Evolutionary conservation across 805 yeast genomes (phyloP).

Genomic region (Wickerhamiella occidentalis): DNA sequence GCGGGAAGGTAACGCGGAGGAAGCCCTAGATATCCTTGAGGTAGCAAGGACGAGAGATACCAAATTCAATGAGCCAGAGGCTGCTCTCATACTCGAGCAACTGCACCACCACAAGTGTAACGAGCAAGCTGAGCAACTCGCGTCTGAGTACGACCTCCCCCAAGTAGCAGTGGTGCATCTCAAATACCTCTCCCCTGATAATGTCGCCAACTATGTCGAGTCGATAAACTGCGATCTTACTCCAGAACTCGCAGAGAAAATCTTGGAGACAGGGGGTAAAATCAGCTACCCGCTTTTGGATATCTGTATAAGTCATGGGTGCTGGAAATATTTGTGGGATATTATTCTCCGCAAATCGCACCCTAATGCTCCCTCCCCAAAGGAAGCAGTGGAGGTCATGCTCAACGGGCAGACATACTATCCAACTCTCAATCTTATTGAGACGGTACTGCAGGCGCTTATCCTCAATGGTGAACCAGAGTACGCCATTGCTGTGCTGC

Average conservation of each 20-base stretch:
- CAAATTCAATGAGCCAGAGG: background rate
- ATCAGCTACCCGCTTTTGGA: slow-evolving; percentile 10
- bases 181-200: background rate
- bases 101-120: background rate
- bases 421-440: slow-evolving; percentile 6
- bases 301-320: slow-evolving; percentile 11
- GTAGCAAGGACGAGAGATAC: slow-evolving; percentile 1
- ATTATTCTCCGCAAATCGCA: background rate
- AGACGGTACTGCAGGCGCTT: slow-evolving; percentile 11
- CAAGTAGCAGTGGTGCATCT: background rate
- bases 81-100: background rate
- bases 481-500: slow-evolving; percentile 11
- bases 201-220: background rate
- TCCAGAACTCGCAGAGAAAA: slow-evolving; percentile 4
- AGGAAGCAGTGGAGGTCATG: slow-evolving; percentile 8
- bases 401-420: background rate
- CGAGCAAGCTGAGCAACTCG: background rate
- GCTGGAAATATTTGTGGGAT: slow-evolving; percentile 16
- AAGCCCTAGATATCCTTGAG: slow-evolving; percentile 12
- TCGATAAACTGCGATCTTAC: slow-evolving; percentile 3
- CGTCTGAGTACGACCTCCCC: background rate
- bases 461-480: slow-evolving; percentile 6
- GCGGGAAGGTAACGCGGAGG: slow-evolving; percentile 1
- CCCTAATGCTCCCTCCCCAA: background rate
- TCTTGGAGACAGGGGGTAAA: slow-evolving; percentile 1